phyloP scores from a whole-genome alignment of 139 green algal species.

The Picochlorum sp. region DNA sequence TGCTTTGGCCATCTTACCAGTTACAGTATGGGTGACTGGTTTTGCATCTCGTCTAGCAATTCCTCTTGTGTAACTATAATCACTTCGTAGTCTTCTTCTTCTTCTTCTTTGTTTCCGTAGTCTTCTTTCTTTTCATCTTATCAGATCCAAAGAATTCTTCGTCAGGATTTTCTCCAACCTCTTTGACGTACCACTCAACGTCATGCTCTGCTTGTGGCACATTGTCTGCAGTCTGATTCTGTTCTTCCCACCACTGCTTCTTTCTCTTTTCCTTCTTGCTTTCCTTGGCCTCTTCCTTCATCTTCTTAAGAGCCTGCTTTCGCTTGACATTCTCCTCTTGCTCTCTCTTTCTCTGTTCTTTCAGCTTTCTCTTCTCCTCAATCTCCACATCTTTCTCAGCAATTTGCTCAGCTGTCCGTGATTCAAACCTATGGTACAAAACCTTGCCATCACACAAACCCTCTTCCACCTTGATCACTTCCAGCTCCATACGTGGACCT shows the following conservation, averaged over 20 bases:
- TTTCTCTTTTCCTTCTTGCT: conserved; percentile 15
- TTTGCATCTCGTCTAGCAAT: conserved; percentile 35
- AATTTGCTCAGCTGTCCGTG: conserved; percentile 46
- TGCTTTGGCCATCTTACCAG: conserved; percentile 26
- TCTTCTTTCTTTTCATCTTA: not conserved
- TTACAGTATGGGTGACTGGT: conserved; percentile 49
- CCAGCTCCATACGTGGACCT: conserved; percentile 81
- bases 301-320: conserved; percentile 39
- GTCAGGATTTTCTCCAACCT: conserved; percentile 17
- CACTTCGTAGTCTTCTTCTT: not conserved
- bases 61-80: conserved; percentile 14
- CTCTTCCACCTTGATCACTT: conserved; percentile 93
- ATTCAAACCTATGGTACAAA: conserved; percentile 78
- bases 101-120: not conserved
- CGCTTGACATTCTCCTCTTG: conserved; percentile 61
- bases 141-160: not conserved
- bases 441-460: conserved; percentile 81
- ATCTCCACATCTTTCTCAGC: conserved; percentile 35
- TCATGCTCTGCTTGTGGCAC: conserved; percentile 48
- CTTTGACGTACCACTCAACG: conserved; percentile 44
- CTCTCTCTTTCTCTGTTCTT: conserved; percentile 47
- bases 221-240: conserved; percentile 7
- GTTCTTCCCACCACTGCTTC: conserved; percentile 14
- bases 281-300: conserved; percentile 16
- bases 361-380: conserved; percentile 34